Conservation (phyloP, 768 basidiomycete genomes). For the Paxillus involutus region DNA sequence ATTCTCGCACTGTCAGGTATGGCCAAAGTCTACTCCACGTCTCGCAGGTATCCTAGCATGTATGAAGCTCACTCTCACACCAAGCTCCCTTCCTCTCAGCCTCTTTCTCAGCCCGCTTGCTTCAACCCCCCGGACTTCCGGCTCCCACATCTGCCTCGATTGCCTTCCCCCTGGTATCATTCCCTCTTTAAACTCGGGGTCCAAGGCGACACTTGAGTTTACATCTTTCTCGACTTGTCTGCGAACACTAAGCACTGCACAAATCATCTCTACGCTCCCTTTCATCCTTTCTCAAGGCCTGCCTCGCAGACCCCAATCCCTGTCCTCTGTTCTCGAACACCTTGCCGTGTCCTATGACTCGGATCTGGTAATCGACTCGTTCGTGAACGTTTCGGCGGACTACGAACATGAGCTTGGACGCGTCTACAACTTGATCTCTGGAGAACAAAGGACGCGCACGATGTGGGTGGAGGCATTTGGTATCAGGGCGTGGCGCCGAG, state of each 20-base stretch:
- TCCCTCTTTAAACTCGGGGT: constrained; percentile 14
- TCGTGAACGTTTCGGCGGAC: constrained; percentile 41
- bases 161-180: constrained; percentile 9
- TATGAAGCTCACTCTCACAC: not conserved
- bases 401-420: constrained; percentile 21
- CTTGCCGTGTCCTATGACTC: constrained; percentile 27
- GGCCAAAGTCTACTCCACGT: not conserved
- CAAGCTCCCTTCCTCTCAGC: constrained; percentile 11
- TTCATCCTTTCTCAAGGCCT: constrained; percentile 36
- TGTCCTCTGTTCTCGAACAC: constrained; percentile 38
- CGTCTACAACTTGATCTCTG: constrained; percentile 6
- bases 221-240: constrained; percentile 39
- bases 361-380: constrained; percentile 30
- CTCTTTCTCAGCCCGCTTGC: constrained; percentile 8
- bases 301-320: constrained; percentile 36
- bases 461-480: constrained; percentile 24
- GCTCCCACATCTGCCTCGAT: constrained; percentile 24
- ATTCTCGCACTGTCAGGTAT: not conserved
- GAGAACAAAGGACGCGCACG: constrained; percentile 13
- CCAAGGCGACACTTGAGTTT: constrained; percentile 31
- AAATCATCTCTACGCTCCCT: constrained; percentile 44
- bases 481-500: constrained; percentile 42
- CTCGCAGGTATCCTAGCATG: not conserved
- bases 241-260: constrained; percentile 33
- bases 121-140: constrained; percentile 3